These are phyloP conservation scores for Capsicum baccatum DNA, from an alignment of 257 asterid genomes.

Conservation along the genomic window DNA sequence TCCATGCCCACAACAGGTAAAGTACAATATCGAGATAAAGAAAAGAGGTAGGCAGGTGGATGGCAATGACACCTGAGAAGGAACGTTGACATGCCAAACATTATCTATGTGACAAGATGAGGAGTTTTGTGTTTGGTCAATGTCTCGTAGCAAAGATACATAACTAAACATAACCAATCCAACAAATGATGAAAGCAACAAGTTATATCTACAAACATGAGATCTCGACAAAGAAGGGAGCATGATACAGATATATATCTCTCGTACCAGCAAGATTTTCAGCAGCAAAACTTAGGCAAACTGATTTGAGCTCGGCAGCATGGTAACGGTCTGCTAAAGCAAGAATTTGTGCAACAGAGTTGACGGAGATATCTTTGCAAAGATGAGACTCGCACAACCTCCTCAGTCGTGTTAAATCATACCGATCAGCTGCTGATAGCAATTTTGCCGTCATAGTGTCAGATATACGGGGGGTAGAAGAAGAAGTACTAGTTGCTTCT, in stretches of 20 bases:
- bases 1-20: background rate
- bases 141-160: background rate
- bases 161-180: background rate
- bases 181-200: constrained; percentile 3
- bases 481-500: constrained; percentile 63
- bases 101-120: background rate
- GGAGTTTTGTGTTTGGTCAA: background rate
- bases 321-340: constrained; percentile 77
- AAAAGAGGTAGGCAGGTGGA: constrained; percentile 8
- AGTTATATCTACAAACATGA: constrained; percentile 3
- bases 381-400: constrained; percentile 90
- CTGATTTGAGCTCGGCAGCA: constrained; percentile 81
- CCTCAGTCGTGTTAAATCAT: constrained; percentile 82
- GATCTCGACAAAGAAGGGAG: background rate
- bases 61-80: constrained; percentile 9
- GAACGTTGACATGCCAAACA: constrained; percentile 19
- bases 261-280: constrained; percentile 90
- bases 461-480: constrained; percentile 51
- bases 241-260: background rate
- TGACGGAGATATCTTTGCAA: constrained; percentile 87
- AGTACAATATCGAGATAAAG: background rate
- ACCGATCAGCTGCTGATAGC: constrained; percentile 93
- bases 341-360: constrained; percentile 74
- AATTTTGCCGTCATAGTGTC: constrained; percentile 84
- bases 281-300: constrained; percentile 91